Evolutionary conservation across 352 stramenopile genomes (phyloP).

Genomic region (Globisporangium carolinianum): DNA sequence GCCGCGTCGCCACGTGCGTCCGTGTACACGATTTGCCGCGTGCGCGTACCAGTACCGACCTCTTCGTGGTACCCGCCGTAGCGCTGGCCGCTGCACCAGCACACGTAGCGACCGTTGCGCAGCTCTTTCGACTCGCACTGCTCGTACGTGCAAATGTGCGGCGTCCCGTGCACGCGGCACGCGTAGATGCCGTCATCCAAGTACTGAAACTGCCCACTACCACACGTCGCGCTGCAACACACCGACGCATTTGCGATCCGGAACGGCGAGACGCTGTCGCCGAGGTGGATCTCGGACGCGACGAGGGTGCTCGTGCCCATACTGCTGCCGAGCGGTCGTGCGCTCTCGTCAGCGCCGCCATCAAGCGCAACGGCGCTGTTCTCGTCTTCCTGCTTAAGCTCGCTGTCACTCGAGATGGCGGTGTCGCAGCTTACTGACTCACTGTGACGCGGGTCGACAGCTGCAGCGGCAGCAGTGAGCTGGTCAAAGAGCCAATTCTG

Average conservation of each 20-base stretch:
- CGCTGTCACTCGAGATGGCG: too few relatives aligned
- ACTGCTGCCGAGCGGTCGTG: background rate
- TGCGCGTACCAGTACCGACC: slow-evolving; percentile 54
- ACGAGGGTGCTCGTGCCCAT: slow-evolving; percentile 20
- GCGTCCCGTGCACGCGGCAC: slow-evolving; percentile 52
- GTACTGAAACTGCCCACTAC: slow-evolving; percentile 40
- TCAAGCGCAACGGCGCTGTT: background rate
- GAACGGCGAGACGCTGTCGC: slow-evolving; percentile 50
- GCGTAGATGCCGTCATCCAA: slow-evolving; percentile 71
- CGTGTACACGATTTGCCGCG: slow-evolving; percentile 49
- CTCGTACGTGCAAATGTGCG: slow-evolving; percentile 73
- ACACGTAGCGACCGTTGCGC: slow-evolving; percentile 47
- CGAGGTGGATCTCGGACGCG: slow-evolving; percentile 49
- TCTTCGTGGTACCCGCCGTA: slow-evolving; percentile 60
- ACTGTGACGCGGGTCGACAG: slow-evolving; percentile 2
- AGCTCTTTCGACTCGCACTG: slow-evolving; percentile 60
- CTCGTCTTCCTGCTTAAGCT: too few relatives aligned
- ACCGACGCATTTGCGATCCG: slow-evolving; percentile 30
- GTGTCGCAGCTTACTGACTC: too few relatives aligned
- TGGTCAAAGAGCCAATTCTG: slow-evolving; percentile 79
- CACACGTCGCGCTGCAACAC: slow-evolving; percentile 32
- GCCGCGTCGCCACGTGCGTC: slow-evolving; percentile 40
- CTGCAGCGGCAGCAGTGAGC: slow-evolving; percentile 13
- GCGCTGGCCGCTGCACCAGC: slow-evolving; percentile 54
- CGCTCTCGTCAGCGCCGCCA: slow-evolving; percentile 12